phyloP scores from a whole-genome alignment of 2,329 filamentous ascomycete species.

The Colletotrichum sp. region DNA sequence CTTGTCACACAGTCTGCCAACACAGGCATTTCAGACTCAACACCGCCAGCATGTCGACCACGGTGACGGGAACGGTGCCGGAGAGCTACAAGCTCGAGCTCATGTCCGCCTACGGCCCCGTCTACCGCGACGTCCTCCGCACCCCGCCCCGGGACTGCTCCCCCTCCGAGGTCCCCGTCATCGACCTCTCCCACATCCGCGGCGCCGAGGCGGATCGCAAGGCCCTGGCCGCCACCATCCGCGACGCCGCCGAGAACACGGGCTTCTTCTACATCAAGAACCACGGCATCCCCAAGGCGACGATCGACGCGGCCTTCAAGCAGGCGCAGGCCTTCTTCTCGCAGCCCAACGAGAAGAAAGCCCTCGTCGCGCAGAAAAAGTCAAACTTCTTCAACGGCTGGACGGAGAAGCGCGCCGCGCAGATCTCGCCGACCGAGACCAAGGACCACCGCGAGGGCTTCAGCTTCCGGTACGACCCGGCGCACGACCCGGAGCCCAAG shows the following conservation, averaged over 20 bases:
- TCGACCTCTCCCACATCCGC: conserved; percentile 44
- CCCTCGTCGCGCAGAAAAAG: conserved; percentile 25
- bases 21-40: neutral
- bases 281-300: conserved; percentile 41
- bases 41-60: conserved; percentile 12
- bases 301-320: conserved; percentile 28
- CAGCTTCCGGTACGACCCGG: conserved; percentile 42
- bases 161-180: conserved; percentile 49
- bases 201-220: conserved; percentile 39
- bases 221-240: conserved; percentile 40
- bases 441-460: conserved; percentile 33
- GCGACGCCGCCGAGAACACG: conserved; percentile 43
- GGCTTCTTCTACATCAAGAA: conserved; percentile 55
- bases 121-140: conserved; percentile 46
- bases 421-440: conserved; percentile 33
- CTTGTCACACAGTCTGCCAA: no score
- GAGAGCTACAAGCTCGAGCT: conserved; percentile 46
- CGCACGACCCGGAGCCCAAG: conserved; percentile 46
- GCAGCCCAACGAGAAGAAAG: conserved; percentile 33
- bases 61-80: conserved; percentile 6
- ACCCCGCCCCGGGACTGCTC: conserved; percentile 43
- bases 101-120: conserved; percentile 46
- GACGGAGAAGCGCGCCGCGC: conserved; percentile 24
- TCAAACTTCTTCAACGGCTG: conserved; percentile 43
- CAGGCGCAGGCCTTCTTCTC: conserved; percentile 32